These are phyloP conservation scores for Podaxis carcinomalis DNA, from an alignment of 768 basidiomycete species.

Conservation along the genomic window DNA sequence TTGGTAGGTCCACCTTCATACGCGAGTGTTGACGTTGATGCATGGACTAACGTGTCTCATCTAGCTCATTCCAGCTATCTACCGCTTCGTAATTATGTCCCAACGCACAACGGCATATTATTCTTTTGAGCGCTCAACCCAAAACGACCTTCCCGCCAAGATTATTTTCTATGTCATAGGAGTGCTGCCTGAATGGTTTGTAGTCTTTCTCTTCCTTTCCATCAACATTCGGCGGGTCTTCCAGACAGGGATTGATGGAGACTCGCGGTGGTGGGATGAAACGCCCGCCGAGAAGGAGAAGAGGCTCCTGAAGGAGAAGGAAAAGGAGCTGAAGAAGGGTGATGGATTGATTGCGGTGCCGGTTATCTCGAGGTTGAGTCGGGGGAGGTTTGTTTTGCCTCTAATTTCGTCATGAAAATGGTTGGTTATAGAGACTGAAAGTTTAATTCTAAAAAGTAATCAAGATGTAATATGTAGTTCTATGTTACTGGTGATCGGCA, in stretches of 20 bases:
- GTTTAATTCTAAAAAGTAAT: background rate
- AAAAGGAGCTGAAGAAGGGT: slow-evolving; percentile 14
- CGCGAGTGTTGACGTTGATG: background rate
- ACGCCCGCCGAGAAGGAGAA: slow-evolving; percentile 19
- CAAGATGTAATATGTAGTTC: background rate
- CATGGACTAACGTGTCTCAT: background rate
- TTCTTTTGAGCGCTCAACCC: slow-evolving; percentile 21
- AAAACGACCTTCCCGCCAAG: slow-evolving; percentile 23
- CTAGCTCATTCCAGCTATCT: slow-evolving; percentile 24
- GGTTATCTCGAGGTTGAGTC: slow-evolving; percentile 2
- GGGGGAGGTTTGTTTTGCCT: slow-evolving; percentile 5
- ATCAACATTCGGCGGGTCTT: slow-evolving; percentile 25
- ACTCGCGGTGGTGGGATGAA: slow-evolving; percentile 19
- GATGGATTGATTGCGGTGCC: slow-evolving; percentile 3
- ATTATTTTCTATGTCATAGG: slow-evolving; percentile 28
- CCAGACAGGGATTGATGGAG: slow-evolving; percentile 22
- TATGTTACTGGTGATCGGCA: background rate
- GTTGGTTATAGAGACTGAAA: background rate
- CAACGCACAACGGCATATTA: slow-evolving; percentile 21
- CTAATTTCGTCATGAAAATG: slow-evolving; percentile 1
- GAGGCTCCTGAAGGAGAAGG: slow-evolving; percentile 15
- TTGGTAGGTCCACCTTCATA: background rate
- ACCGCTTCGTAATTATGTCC: slow-evolving; percentile 28
- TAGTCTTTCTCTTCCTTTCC: slow-evolving; percentile 16
- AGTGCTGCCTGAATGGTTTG: slow-evolving; percentile 29